Base-by-base conservation (phyloP, 306 rosid genomes). In the Pyrus bretschneideri region DNA sequence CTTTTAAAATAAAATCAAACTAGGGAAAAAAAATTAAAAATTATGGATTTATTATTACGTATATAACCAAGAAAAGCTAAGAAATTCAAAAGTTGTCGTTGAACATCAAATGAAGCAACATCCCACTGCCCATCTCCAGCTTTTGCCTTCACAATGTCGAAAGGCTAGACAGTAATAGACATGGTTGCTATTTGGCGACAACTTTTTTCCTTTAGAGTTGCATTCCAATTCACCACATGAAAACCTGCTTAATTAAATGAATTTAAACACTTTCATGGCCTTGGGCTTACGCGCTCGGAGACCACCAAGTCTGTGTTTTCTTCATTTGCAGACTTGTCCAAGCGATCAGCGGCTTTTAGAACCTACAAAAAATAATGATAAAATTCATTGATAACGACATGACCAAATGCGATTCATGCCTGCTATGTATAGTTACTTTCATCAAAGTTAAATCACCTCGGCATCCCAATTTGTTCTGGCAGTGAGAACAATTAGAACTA, bases 401-500 rank as follows among this genome's bases (percentile, higher is more conserved):
- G 69, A 44, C 52, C 66, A 62, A 13, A 42, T 58, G 7, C 69
- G 67, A 17, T 51, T 72, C 19, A 75, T 38, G 44, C 23, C 49
- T 70, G n/a, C 61, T 12, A 18, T 29, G 4, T 62, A 44, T 42
- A 9, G 38, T 38, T 44, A n/a, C 11, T 45, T 14, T 55, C 27
- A 25, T 38, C 5, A 46, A 23, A 67, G 12, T 46, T 52, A 33
- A 60, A 33, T 73, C 70, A 91, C 96, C 93, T 91, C 91, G 11
- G 76, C 74, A 62, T 81, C 45, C 93, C 96, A 91, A 44, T 91
- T 81, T 68, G 96, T 87, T 78, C 89, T 86, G 6, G 82, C 89
- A 8, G 93, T 89, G 14, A 91, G 74, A 71, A 91, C 57, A 59
- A 89, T 80, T 30, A 87, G 90, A 70, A 88, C 69, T 5, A 46